Base-by-base conservation (phyloP, 202 grass and related monocot species). In the Carex arenaria region DNA sequence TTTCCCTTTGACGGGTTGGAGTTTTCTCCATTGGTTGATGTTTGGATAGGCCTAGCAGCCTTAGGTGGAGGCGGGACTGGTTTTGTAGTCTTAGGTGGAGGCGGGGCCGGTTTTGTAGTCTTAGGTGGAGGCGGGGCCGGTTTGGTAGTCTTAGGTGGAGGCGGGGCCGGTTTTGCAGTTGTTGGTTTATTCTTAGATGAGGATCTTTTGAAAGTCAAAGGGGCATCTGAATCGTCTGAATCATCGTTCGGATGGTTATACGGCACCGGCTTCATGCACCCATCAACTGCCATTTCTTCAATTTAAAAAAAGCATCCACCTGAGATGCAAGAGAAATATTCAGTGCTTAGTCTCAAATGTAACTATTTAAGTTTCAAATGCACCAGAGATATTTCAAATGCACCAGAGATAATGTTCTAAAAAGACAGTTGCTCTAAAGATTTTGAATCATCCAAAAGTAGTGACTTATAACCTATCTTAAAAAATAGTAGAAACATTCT, bases 141-240 rank as follows among this genome's bases (percentile, higher is more conserved):
- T 86, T 79, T 30, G 31, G 64, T 14, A 85, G 85, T 19, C 89
- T 93, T 85, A 47, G 34, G 89, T 10, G 51, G 83, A 38, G 68
- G 32, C 0, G 67, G 31, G 10, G 82, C 70, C 79, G 34, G 87
- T 77, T 92, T 97, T 10, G 79, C 66, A 20, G 86, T 72, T 82
- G 84, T 10, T 13, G 87, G 67, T 80, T 90, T 91, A 79, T 85
- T 66, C 10, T 86, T 88, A 32, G 14, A 34, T 22, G 1, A 90
- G 0, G 87, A 10, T 80, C 93, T 91, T 90, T 91, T 98, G 84
- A 98, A 93, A 49, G 86, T 89, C 43, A 93, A 9, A 2, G 95
- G 95, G 0, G 1, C 66, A 3, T 94, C 90, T 0, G 42, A 45
- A 45, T 95, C 89, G 0, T 92, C 91, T 80, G 65, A 80, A 45